Evolutionary conservation across 2,329 filamentous ascomycete species (phyloP).

Genomic region (Drechslerella coelobrocha): DNA sequence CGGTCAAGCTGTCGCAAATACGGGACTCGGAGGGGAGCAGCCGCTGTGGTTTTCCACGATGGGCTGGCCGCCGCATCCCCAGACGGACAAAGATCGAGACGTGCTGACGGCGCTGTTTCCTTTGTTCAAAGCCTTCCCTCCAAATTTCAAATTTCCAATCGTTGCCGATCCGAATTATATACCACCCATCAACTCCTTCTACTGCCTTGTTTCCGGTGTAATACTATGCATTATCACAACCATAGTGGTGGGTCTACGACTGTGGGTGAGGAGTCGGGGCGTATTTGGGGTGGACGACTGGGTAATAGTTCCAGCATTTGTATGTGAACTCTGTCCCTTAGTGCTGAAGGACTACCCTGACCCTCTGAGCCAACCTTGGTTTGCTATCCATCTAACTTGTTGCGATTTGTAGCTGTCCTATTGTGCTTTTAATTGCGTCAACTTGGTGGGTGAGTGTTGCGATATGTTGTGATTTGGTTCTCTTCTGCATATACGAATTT

Average conservation of each 20-base stretch:
- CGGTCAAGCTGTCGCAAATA: not conserved
- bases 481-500: not conserved
- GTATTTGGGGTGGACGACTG: constrained; percentile 49
- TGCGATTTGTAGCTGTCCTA: constrained; percentile 43
- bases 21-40: not conserved
- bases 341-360: not conserved
- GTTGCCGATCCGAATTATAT: constrained; percentile 29
- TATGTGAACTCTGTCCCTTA: constrained; percentile 15
- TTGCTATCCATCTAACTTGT: not conserved
- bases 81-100: constrained; percentile 34
- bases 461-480: not conserved
- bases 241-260: constrained; percentile 21
- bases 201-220: constrained; percentile 26
- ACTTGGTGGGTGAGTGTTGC: constrained; percentile 36
- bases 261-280: constrained; percentile 46
- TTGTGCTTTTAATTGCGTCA: constrained; percentile 40
- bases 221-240: constrained; percentile 27
- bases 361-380: not conserved
- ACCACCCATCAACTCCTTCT: constrained; percentile 33
- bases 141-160: constrained; percentile 39
- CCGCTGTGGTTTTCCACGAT: constrained; percentile 12
- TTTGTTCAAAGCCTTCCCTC: constrained; percentile 28
- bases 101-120: constrained; percentile 21
- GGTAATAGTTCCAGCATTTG: constrained; percentile 46
- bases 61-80: constrained; percentile 32